phyloP scores from a whole-genome alignment of 75 land plant genomes.

The Chamaecyparis obtusa region DNA sequence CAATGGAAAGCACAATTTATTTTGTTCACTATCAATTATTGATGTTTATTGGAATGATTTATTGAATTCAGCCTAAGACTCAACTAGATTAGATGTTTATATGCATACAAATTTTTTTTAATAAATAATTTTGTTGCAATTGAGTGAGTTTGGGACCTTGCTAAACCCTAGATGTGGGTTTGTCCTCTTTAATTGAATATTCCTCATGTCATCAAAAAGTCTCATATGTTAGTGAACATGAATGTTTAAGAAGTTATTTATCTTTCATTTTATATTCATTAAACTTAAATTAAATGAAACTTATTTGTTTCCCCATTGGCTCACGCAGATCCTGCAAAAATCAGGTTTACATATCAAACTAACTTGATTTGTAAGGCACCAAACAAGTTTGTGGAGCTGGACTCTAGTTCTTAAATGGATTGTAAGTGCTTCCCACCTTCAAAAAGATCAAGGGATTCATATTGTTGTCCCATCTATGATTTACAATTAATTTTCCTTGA shows the following conservation, averaged over 20 bases:
- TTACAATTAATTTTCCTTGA: too few species aligned
- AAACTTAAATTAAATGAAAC: neutral
- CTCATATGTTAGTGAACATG: too few species aligned
- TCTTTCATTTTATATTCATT: too few species aligned
- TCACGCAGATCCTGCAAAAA: constrained; percentile 23
- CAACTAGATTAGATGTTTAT: neutral
- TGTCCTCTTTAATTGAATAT: neutral
- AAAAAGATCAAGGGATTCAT: too few species aligned
- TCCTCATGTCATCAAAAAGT: neutral
- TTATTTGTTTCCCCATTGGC: neutral
- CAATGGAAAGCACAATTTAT: neutral
- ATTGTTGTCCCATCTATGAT: too few species aligned
- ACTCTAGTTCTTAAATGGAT: too few species aligned
- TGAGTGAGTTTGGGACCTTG: neutral
- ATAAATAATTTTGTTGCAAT: neutral
- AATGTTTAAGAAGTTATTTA: too few species aligned
- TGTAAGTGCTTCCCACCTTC: too few species aligned
- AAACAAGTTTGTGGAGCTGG: too few species aligned
- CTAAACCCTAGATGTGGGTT: neutral
- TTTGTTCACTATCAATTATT: neutral
- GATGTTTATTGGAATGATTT: neutral
- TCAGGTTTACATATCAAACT: constrained; percentile 25
- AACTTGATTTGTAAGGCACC: too few species aligned
- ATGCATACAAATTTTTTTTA: neutral
- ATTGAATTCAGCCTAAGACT: neutral